Evolutionary conservation across 371 early-diverging fungal genomes (phyloP), one percentile per base, ranked within the genome.

Genomic region (Scutellospora calospora): DNA sequence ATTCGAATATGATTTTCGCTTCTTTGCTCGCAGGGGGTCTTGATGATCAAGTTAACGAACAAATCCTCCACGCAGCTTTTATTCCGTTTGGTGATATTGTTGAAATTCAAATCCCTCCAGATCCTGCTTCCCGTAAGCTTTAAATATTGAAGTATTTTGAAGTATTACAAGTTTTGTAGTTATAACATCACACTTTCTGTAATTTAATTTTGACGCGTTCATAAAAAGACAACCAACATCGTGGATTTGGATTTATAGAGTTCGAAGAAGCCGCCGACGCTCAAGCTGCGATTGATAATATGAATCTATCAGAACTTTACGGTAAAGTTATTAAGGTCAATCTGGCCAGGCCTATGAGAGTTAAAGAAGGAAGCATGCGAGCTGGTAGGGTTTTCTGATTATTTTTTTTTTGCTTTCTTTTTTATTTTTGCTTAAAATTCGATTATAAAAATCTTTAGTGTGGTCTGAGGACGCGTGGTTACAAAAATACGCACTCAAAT

Each of bases 81-180:
- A 90, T 98, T 66, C 97, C 99, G 0, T 99, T 98, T 89, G 99
- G 99, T 57, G 97, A 98, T 71, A 94, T 99, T 80, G 92, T 95
- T 11, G 91, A 94, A 71, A 91, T 98, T 35, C 93, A 94, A 60
- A 84, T 99, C 38, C 95, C 98, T 0, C 88, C 89, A 8, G 96
- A 97, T 84, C 93, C 93, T 9, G 85, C 87, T 18, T 88, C 93
- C 38, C 86, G 95, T 95, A 90, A 72, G 87, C 76, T 31, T 35
- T 52, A 27, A 35, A 27, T 5, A 59, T n/a, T 72, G 29, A 25
- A 29, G 20, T 14, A 31, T 9, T 12, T 18, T 63, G 33, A 63
- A 59, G 9, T 45, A 45, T 45, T 45, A 45, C 9, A 45, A 45
- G 45, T n/a, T 59, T 59, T n/a, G 12, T 59, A n/a, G 18, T 27